phyloP scores from a whole-genome alignment of 345 rosid species.

The Gossypium australe region DNA sequence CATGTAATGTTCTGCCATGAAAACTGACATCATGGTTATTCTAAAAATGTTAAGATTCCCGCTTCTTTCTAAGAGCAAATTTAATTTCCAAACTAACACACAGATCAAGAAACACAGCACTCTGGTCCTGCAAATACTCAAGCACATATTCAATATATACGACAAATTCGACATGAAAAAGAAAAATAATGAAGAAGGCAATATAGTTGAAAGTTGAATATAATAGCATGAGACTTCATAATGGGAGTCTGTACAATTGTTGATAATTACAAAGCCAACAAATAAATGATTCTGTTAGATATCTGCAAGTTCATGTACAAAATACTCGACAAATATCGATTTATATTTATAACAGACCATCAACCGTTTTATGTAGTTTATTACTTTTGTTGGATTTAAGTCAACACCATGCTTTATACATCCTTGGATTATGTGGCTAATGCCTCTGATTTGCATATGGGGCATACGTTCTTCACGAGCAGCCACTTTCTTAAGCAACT shows the following conservation, averaged over 20 bases:
- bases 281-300: conserved; percentile 38
- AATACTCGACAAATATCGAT: conserved; percentile 32
- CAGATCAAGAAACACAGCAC: background rate
- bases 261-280: conserved; percentile 26
- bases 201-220: background rate
- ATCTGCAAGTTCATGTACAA: conserved; percentile 43
- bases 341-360: conserved; percentile 30
- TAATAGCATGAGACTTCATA: conserved; percentile 8
- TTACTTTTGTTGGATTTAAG: background rate
- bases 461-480: conserved; percentile 72
- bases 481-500: conserved; percentile 89
- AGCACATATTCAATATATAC: too few relatives aligned
- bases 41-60: too few relatives aligned
- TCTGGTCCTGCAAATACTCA: too few relatives aligned
- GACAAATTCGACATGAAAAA: background rate
- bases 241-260: conserved; percentile 22
- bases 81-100: too few relatives aligned
- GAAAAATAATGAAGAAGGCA: background rate
- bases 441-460: conserved; percentile 89
- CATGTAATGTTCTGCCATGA: too few relatives aligned
- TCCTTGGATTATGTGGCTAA: conserved; percentile 28
- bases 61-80: too few relatives aligned
- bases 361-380: conserved; percentile 20
- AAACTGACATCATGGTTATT: too few relatives aligned
- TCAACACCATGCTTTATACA: background rate